Evolutionary conservation across 2,329 filamentous ascomycete genomes (phyloP), one percentile per base, ranked within the genome.

Genomic region (Ceratocystis colombiana): DNA sequence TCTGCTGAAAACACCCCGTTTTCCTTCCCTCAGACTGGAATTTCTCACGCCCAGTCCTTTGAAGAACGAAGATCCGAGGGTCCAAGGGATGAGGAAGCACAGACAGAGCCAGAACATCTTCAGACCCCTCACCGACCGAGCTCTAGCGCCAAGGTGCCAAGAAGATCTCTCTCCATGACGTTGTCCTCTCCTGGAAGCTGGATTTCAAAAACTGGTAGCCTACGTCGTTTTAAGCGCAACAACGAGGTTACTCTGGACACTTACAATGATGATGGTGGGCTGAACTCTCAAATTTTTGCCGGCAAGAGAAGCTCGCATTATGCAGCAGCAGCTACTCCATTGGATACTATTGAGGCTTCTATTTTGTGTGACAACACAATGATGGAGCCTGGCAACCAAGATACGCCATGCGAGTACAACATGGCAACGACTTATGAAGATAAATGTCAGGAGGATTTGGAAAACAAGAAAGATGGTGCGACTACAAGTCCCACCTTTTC

Each of bases 151-250:
- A 59, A 62, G 8, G 41, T 28, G 33, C 61, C 44, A 3, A 61
- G 61, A 12, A 79, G 81, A 67, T 85, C 84, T 17, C 75, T 83
- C 30, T 86, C 84, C 17, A 80, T 84, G 77, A 82, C 84, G 65
- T 83, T 87, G 68, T 77, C 78, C 68, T 82, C 83, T 1, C 78
- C 83, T 17, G 77, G 76, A 62, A 80, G 76, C 62, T 85, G 83
- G 82, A 80, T 84, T 69, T 75, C 81, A 44, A 81, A 76, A 72
- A 77, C 79, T 7, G 79, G 82, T 65, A 86, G 84, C 73, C 72
- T 85, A 64, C 80, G 82, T 62, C 80, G 80, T 25, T 75, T 78
- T 37, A 86, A 84, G 73, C 78, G 80, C 68, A 61, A 44, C 25
- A 74, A 48, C n/a, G 44, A 63, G 5, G 50, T 8, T 28, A 53